Conservation (phyloP, 192 early-diverging fungal genomes). For the Coemansia sp. region DNA sequence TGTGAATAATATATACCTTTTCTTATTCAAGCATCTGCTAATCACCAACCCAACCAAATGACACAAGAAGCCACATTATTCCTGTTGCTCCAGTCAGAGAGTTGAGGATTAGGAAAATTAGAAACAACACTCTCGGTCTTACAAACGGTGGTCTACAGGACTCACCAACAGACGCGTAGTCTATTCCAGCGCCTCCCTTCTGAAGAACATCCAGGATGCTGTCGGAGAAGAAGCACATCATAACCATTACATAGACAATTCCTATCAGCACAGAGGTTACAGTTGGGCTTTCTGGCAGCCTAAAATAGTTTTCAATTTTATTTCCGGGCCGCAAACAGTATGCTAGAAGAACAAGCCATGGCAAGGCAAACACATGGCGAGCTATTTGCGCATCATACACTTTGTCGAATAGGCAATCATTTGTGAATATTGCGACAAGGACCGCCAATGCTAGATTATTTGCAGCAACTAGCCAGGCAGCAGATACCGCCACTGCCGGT, state of each 20-base stretch:
- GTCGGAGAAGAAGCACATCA: neutral
- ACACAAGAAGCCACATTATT: neutral
- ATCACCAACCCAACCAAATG: too few species aligned
- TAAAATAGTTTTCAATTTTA: neutral
- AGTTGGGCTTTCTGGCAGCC: neutral
- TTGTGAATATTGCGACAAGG: neutral
- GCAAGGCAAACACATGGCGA: constrained; percentile 4
- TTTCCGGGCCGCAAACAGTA: neutral
- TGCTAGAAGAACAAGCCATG: neutral
- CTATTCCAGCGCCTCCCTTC: constrained; percentile 6
- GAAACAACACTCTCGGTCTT: neutral
- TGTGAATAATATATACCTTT: neutral
- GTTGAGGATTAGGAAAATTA: neutral
- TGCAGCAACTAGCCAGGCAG: neutral
- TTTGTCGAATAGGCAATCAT: too few species aligned
- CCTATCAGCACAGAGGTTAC: neutral
- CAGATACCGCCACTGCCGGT: neutral
- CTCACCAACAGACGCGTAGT: neutral
- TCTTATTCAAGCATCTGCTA: neutral
- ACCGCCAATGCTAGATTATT: neutral
- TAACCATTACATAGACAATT: neutral
- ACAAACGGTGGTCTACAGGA: neutral
- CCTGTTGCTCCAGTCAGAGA: neutral
- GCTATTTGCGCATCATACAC: neutral
- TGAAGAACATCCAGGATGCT: neutral